Base-by-base conservation (phyloP, 345 rosid genomes). In the Acer campestre region DNA sequence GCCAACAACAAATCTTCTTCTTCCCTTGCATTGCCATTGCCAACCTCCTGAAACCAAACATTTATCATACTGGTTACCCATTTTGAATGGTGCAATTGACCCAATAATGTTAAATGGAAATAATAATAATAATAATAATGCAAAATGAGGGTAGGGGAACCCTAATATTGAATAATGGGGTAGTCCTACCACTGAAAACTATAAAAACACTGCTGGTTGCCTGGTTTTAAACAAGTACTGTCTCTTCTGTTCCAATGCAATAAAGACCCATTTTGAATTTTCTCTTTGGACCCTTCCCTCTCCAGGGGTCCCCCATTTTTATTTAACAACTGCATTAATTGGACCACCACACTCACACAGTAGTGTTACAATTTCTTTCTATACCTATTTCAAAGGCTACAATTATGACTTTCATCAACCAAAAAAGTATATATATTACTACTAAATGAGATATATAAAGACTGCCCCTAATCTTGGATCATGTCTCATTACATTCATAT, bases 1-100 rank as follows among this genome's bases (percentile, higher is more conserved):
- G 91, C 77, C 58, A 94, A 59, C 0, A 92, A 90, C 25, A 94
- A 76, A 73, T 63, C 78, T n/a, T 10, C 48, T 20, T 68, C 61
- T 20, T 11, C 67, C 27, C 75, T 69, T 35, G 5, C 65, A 27
- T 22, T 13, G 16, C 6, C 38, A 35, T 35, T 29, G 31, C 31
- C 31, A 29, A 29, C 31, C 31, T 29, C 71, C 94, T 89, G 64
- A 27, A 48, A 75, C 25, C 35, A n/a, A 27, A 10, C 31, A 27
- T 25, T 1, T 25, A 25, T 10, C 20, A 35, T 4, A 35, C 1
- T 35, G 38, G 38, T 35, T 35, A 35, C 38, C 31, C 31, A 29
- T 29, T 29, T 29, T 29, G 31, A 29, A 29, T 23, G 38, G 58
- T 12, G 72, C 59, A 46, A 48, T 67, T n/a, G 49, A 20, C 51